Evolutionary conservation across 2,329 filamentous ascomycete genomes (phyloP).

Genomic region (Fusarium continuum): DNA sequence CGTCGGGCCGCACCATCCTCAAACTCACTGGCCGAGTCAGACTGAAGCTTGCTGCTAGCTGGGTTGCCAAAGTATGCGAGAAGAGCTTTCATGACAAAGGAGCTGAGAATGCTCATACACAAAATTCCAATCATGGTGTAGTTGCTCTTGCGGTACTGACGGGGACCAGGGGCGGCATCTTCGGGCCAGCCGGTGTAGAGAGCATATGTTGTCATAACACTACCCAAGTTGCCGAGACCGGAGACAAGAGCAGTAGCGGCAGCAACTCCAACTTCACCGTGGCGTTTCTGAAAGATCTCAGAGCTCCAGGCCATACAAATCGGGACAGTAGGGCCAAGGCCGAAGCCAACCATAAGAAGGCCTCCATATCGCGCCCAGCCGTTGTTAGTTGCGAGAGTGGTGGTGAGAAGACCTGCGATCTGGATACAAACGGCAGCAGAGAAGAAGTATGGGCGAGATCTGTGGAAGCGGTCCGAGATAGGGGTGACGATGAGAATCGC

Average conservation of each 20-base stretch:
- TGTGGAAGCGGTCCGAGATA: constrained; percentile 86
- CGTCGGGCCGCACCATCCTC: constrained; percentile 69
- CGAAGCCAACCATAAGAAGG: constrained; percentile 89
- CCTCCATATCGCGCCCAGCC: constrained; percentile 89
- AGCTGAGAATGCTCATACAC: constrained; percentile 77
- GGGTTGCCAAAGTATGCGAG: constrained; percentile 67
- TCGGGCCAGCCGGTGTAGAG: constrained; percentile 87
- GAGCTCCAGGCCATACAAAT: constrained; percentile 95
- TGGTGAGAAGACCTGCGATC: constrained; percentile 81
- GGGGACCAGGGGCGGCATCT: constrained; percentile 73
- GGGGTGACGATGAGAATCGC: constrained; percentile 88
- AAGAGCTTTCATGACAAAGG: constrained; percentile 72
- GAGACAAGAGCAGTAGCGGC: constrained; percentile 87
- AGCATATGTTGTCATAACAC: constrained; percentile 87
- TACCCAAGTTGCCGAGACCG: constrained; percentile 86
- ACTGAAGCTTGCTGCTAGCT: constrained; percentile 57
- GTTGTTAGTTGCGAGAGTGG: constrained; percentile 75
- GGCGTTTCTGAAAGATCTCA: constrained; percentile 87
- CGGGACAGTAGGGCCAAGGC: constrained; percentile 87
- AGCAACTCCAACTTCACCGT: constrained; percentile 90
- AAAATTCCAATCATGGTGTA: constrained; percentile 89
- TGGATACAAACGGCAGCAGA: constrained; percentile 78
- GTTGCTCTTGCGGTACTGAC: constrained; percentile 84
- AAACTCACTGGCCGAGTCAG: constrained; percentile 55
- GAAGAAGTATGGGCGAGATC: constrained; percentile 82